Base-by-base conservation (phyloP, 2,329 filamentous ascomycete genomes). In the Pyricularia sp. region DNA sequence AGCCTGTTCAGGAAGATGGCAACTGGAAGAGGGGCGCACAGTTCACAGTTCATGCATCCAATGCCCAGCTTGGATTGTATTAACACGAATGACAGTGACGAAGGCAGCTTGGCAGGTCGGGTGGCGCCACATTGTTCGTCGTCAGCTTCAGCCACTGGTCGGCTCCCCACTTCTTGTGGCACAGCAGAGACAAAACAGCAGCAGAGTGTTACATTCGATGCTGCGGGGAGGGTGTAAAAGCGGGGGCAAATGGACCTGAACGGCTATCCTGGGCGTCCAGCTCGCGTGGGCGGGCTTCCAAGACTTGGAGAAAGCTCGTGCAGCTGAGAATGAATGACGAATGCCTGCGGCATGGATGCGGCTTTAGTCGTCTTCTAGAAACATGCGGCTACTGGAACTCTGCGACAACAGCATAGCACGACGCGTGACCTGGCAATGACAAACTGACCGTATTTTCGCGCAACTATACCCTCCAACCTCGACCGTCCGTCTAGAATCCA, bases 81-180 rank as follows among this genome's bases (percentile, higher is more conserved):
- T 55, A 55, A 61, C 59, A 28, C 26, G 23, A 63, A 63, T 63
- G 23, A 61, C 58, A 63, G 25, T 63, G 59, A 63, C 25, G 59
- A 63, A 28, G n/a, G 59, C 59, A 28, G 59, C 42, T 55, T 55
- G 42, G 42, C 42, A 55, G 59, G 25, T 12, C 23, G 28, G 26
- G 42, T 64, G 25, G 36, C 67, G 67, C 67, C 67, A 68, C 67
- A 61, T 6, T 20, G 20, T 59, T 64, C 9, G 23, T 63, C 23
- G 33, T 64, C 31, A 64, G 67, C 67, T 68, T 68, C 33, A 68
- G 67, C 67, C 67, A 68, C 59, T 50, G 30, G n/a, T 20, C 1
- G 28, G 23, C 26, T 17, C 30, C 64, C 33, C 64, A 23, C 11
- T 36, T 11, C 1, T 12, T 63, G 59, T 63, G 59, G 42, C 42